A percentile compares a stretch with the other conserved stretches of the same genome.
Evolutionary conservation across 352 stramenopile genomes (phyloP).

Genomic region (Plasmopara viticola): DNA sequence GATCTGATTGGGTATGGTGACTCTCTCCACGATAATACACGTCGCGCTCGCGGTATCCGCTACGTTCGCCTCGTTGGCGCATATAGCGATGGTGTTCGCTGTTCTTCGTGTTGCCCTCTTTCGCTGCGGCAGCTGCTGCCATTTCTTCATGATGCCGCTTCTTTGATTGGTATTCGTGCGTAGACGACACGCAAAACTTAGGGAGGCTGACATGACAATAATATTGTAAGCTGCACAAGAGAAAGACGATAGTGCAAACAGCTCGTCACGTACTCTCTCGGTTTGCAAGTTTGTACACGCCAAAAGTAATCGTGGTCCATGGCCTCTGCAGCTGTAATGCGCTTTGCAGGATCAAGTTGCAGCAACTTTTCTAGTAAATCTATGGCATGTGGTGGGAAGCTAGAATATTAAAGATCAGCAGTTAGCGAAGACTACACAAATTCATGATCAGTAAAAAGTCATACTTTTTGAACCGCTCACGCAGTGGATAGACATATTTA

Average conservation of each 20-base stretch:
- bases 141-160: slow-evolving; percentile 79
- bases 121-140: slow-evolving; percentile 29
- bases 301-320: slow-evolving; percentile 97
- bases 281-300: slow-evolving; percentile 80
- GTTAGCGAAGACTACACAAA: not conserved
- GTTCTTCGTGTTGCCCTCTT: slow-evolving; percentile 17
- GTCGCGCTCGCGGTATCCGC: slow-evolving; percentile 24
- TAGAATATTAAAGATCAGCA: slow-evolving; percentile 13
- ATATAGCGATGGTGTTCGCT: slow-evolving; percentile 25
- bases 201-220: slow-evolving; percentile 42
- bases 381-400: slow-evolving; percentile 69
- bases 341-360: slow-evolving; percentile 90
- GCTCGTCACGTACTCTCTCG: slow-evolving; percentile 52
- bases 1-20: slow-evolving; percentile 24
- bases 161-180: slow-evolving; percentile 83
- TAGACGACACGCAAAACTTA: slow-evolving; percentile 81
- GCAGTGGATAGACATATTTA: slow-evolving; percentile 68
- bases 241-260: not conserved
- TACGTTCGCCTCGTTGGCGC: slow-evolving; percentile 25
- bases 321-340: slow-evolving; percentile 91
- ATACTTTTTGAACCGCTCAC: slow-evolving; percentile 78
- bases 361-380: slow-evolving; percentile 93
- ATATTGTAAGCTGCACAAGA: slow-evolving; percentile 3
- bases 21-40: slow-evolving; percentile 28
- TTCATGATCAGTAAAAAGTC: not conserved